phyloP scores from a whole-genome alignment of 345 rosid genomes.

The Gynandropsis gynandra region DNA sequence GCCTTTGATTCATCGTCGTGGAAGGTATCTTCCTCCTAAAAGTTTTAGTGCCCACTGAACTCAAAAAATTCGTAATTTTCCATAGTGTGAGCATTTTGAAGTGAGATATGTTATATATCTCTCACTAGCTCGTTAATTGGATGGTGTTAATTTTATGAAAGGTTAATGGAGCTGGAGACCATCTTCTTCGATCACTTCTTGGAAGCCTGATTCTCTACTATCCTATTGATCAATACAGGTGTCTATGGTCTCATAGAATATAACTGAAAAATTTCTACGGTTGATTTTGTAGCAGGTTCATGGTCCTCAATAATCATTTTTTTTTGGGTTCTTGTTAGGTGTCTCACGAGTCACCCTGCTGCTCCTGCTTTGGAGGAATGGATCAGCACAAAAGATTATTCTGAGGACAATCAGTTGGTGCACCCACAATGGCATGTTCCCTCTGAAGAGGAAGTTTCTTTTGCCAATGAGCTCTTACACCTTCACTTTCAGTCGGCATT shows the following conservation, averaged over 20 bases:
- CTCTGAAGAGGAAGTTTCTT: conserved; percentile 70
- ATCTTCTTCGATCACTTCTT: conserved; percentile 81
- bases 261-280: background rate
- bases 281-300: conserved; percentile 1
- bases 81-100: conserved; percentile 8
- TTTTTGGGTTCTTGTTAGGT: conserved; percentile 50
- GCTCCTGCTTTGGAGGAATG: conserved; percentile 79
- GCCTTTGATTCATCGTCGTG: conserved; percentile 93
- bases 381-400: conserved; percentile 82
- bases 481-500: conserved; percentile 85
- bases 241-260: conserved; percentile 23
- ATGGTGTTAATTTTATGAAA: conserved; percentile 27
- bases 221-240: conserved; percentile 90
- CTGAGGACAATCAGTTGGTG: conserved; percentile 36
- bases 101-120: conserved; percentile 11
- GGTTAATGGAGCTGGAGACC: conserved; percentile 97
- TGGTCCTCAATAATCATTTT: conserved; percentile 17
- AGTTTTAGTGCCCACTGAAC: conserved; percentile 8
- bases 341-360: conserved; percentile 65
- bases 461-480: conserved; percentile 87
- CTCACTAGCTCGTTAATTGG: conserved; percentile 10
- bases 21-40: conserved; percentile 55
- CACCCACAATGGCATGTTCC: conserved; percentile 91
- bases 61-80: conserved; percentile 10
- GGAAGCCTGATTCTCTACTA: conserved; percentile 87